Conservation (phyloP, 177 flowering plant species). For the Tripterygium wilfordii region DNA sequence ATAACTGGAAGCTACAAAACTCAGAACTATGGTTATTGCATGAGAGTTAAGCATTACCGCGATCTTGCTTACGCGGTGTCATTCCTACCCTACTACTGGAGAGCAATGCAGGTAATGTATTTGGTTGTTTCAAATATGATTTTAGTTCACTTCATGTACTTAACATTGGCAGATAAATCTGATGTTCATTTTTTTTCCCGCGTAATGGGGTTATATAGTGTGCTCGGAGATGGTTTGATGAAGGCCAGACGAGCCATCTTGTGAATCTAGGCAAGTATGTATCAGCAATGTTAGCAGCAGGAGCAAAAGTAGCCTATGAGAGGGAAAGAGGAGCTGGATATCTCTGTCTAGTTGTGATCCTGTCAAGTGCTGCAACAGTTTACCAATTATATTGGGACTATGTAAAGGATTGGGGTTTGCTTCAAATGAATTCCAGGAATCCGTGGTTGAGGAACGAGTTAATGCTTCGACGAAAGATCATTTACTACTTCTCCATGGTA, state of each 20-base stretch:
- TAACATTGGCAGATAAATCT: too few relatives aligned
- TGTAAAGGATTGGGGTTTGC: conserved; percentile 98
- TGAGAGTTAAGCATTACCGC: conserved; percentile 60
- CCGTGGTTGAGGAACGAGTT: conserved; percentile 94
- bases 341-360: conserved; percentile 59
- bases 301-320: conserved; percentile 90
- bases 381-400: conserved; percentile 99
- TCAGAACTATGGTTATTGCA: conserved; percentile 83
- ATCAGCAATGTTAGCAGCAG: conserved; percentile 99
- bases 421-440: conserved; percentile 74
- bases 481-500: conserved; percentile 96
- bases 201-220: conserved; percentile 50
- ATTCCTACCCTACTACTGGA: conserved; percentile 94
- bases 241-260: conserved; percentile 79
- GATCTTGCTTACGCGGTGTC: conserved; percentile 96
- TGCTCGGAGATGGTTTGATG: conserved; percentile 96
- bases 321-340: conserved; percentile 58
- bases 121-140: background rate
- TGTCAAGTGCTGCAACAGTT: conserved; percentile 83
- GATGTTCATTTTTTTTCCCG: background rate
- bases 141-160: too few relatives aligned
- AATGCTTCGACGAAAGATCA: conserved; percentile 75
- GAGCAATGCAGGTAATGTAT: conserved; percentile 89
- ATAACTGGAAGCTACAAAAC: conserved; percentile 93
- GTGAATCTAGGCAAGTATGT: conserved; percentile 91